Base-by-base conservation (phyloP, 169 alveolate species). In the Perkinsus olseni region DNA sequence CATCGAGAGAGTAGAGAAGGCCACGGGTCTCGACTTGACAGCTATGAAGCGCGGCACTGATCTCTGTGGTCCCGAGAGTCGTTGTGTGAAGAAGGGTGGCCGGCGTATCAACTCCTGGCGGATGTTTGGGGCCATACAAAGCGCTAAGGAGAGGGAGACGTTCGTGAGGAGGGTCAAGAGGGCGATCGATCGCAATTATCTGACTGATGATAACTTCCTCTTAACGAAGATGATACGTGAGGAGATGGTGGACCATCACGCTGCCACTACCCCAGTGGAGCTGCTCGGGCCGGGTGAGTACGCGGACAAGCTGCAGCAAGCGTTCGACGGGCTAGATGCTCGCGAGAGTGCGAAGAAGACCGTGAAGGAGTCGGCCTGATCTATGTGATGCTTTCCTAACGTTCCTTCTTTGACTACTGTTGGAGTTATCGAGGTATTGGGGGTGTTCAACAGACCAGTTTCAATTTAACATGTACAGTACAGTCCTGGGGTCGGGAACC, bases 11-110 rank as follows among this genome's bases (percentile, higher is more conserved):
- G 93, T 94, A 36, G 95, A 94, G 93, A 62, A 91, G 20, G 50
- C 93, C 13, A 91, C 93, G 50, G 95, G 95, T 37, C 37, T 94
- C n/a, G 93, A 94, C 93, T 94, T 94, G 74, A 74, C 94, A 4
- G 95, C 94, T 38, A 38, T 94, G 51, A 40, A 74, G 38, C 93
- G 92, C 31, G 82, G 82, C 37, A 62, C 82, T 3, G 82, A 62
- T 62, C 34, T 62, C 31, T 62, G 82, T 24, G 82, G 82, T 62
- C 82, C 82, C 31, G 82, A 62, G 31, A 62, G 34, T 24, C 82
- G 82, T 28, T 62, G 82, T 62, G 82, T 62, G 1, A 62, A 13
- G 82, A 62, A 62, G 82, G 82, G 82, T 62, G 82, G 82, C 17
- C 13, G 82, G 17, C 82, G 82, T 8, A 62, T 62, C 1, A 62